Evolutionary conservation across 2,329 filamentous ascomycete genomes (phyloP), one percentile per base, ranked within the genome.

Genomic region (Arthrobotrys musiformis): DNA sequence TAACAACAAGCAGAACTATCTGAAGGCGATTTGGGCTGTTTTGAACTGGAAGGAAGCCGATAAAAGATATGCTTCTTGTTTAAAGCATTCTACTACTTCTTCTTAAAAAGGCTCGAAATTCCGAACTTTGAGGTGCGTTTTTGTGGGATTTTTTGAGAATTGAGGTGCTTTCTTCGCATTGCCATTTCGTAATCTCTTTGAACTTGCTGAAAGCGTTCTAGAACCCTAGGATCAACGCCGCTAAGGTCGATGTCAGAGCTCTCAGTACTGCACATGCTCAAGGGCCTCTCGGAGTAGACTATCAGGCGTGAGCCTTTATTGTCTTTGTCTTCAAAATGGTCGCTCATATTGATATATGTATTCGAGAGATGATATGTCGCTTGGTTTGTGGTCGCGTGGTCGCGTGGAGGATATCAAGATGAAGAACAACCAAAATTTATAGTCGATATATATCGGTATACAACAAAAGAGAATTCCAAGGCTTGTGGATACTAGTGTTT

Each of bases 41-140:
- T 88, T 93, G 82, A 93, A 93, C 84, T 93, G 91, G 92, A 89
- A 90, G 84, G 89, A 87, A 3, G 88, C 89, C 0, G 90, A 92
- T 84, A 84, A 86, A 73, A 86, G 91, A 28, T 92, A 75, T 50
- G 13, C 8, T 28, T 35, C 46, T 30, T 75, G 70, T 28, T 33
- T 75, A n/a, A 73, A 73, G 50, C 69, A 67, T 19, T 15, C 46
- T 52, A 1, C 50, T 64, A 17, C 19, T 62, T 70, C 67, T 54
- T 35, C 30, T 7, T 70, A 11, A 70, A 62, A 9, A 70, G n/a
- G 6, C 37, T 70, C 11, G 42, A 62, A 1, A 70, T 28, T 17
- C 28, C 44, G 33, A 46, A 19, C 24, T 58, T 56, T 6, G 48
- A 56, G 8, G 26, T 28, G 11, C 15, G 52, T 44, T 61, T 17